phyloP scores from a whole-genome alignment of 2,329 filamentous ascomycete genomes.

The Fusarium nurragi region DNA sequence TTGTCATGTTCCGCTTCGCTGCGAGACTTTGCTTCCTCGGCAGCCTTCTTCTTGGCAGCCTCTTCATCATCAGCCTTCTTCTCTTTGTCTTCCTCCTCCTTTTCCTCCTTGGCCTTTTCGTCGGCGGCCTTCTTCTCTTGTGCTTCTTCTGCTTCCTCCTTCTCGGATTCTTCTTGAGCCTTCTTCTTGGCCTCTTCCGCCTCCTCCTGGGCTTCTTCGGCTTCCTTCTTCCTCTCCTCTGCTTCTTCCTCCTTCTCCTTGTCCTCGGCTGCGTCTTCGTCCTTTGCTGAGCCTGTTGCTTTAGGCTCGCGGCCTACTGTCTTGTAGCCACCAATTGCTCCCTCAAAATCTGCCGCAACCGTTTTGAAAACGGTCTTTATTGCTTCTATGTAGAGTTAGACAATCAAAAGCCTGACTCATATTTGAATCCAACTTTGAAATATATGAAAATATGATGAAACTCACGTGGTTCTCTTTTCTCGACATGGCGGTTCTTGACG shows the following conservation, averaged over 20 bases:
- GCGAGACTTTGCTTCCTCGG: slow-evolving; percentile 23
- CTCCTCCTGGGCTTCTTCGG: slow-evolving; percentile 33
- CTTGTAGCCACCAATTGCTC: slow-evolving; percentile 56
- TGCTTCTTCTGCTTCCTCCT: slow-evolving; percentile 11
- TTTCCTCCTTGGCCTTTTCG: slow-evolving; percentile 25
- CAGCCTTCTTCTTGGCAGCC: slow-evolving; percentile 27
- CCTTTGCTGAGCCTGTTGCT: slow-evolving; percentile 23
- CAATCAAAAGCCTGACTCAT: not conserved
- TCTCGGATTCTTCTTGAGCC: slow-evolving; percentile 19
- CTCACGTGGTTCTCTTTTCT: slow-evolving; percentile 31
- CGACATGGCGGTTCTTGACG: slow-evolving; percentile 14
- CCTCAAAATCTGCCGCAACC: slow-evolving; percentile 53
- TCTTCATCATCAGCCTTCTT: slow-evolving; percentile 25
- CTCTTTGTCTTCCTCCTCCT: slow-evolving; percentile 25
- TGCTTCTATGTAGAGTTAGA: slow-evolving; percentile 42
- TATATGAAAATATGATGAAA: not conserved
- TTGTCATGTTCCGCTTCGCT: slow-evolving; percentile 19
- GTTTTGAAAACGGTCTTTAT: slow-evolving; percentile 55
- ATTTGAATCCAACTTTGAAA: not conserved
- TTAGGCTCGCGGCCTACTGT: slow-evolving; percentile 45
- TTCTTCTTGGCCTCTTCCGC: slow-evolving; percentile 34
- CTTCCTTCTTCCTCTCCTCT: slow-evolving; percentile 26
- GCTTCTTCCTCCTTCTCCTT: slow-evolving; percentile 19
- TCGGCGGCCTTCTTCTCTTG: slow-evolving; percentile 16
- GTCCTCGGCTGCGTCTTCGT: slow-evolving; percentile 3